Conservation (phyloP, 2,329 filamentous ascomycete species). For the Triangularia setosa region DNA sequence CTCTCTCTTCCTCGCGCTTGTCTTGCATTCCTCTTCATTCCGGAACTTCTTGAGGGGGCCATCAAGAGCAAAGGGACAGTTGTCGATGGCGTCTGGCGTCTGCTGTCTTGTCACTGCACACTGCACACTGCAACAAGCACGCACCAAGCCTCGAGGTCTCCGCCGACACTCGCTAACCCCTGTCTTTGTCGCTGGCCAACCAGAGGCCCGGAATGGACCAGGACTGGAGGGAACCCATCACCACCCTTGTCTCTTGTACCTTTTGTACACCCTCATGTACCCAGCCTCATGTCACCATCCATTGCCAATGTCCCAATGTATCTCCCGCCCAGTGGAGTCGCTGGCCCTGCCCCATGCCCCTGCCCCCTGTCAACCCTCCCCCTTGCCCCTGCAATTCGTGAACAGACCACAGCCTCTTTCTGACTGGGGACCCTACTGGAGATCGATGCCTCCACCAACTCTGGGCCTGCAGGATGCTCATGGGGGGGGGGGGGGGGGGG, state of each 20-base stretch:
- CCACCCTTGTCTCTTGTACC: constrained; percentile 10
- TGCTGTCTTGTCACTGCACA: background rate
- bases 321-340: constrained; percentile 6
- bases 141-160: constrained; percentile 22
- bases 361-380: constrained; percentile 15
- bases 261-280: constrained; percentile 12
- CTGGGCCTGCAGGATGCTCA: constrained; percentile 20
- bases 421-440: constrained; percentile 23
- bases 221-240: constrained; percentile 21
- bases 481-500: too few species aligned
- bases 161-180: constrained; percentile 22
- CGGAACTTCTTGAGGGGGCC: background rate
- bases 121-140: constrained; percentile 15
- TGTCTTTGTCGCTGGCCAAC: constrained; percentile 21
- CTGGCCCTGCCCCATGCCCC: constrained; percentile 11
- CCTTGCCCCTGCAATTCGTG: constrained; percentile 24
- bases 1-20: background rate
- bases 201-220: constrained; percentile 14
- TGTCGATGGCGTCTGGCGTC: background rate
- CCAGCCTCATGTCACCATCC: constrained; percentile 4
- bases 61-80: background rate
- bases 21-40: background rate
- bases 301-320: constrained; percentile 20
- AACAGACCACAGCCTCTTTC: constrained; percentile 24
- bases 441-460: constrained; percentile 27